phyloP scores from a whole-genome alignment of 768 basidiomycete genomes.

The Lentinula sp. region DNA sequence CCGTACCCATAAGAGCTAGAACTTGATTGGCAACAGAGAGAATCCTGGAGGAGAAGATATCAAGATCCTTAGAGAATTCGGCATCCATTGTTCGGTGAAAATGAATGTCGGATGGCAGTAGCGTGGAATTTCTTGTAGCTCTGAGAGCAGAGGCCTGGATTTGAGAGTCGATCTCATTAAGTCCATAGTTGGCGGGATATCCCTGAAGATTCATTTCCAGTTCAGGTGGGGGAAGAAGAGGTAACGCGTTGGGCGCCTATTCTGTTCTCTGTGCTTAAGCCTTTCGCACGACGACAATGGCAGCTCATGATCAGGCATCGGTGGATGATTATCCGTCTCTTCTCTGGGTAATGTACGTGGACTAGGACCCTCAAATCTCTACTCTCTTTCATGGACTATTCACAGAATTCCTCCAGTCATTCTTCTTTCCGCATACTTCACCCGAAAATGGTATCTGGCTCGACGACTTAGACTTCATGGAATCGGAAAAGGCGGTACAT shows the following conservation, averaged over 20 bases:
- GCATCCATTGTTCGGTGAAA: conserved; percentile 88
- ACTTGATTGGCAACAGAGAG: conserved; percentile 63
- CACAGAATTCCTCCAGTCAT: conserved; percentile 38
- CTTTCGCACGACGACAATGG: no score
- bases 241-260: neutral
- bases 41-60: conserved; percentile 60
- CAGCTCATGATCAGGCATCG: neutral
- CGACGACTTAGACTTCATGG: conserved; percentile 39
- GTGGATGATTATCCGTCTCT: conserved; percentile 31
- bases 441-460: conserved; percentile 45
- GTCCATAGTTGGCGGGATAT: conserved; percentile 18
- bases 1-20: conserved; percentile 43
- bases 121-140: conserved; percentile 55
- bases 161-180: conserved; percentile 47
- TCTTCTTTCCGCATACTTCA: conserved; percentile 38
- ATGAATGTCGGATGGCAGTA: conserved; percentile 68
- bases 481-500: conserved; percentile 51
- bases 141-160: conserved; percentile 59
- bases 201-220: neutral
- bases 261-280: neutral
- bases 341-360: conserved; percentile 40
- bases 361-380: neutral
- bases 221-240: neutral
- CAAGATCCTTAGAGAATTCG: conserved; percentile 62
- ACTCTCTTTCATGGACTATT: neutral